Base-by-base conservation (phyloP, 164 flowering plant genomes). In the Macadamia integrifolia region DNA sequence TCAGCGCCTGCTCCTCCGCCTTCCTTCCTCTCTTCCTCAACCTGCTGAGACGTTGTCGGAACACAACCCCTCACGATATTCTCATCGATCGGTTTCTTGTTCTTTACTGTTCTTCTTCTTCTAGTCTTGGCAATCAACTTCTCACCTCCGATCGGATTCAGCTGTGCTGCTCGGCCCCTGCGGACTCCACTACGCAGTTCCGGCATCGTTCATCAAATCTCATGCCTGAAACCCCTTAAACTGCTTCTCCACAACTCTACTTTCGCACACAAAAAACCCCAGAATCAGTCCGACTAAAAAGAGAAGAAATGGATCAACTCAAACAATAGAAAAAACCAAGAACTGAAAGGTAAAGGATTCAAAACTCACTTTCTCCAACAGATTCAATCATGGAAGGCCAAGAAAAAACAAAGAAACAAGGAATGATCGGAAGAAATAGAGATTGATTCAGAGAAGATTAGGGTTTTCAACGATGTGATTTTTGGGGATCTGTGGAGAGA, bases 181-280 rank as follows among this genome's bases (percentile, higher is more conserved):
- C 85, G 85, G 71, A 72, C 76, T 67, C 78, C 82, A 73, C 84
- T 81, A 75, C 88, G 87, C 85, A 85, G 80, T 74, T 78, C 85
- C 65, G 83, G 90, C 90, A 88, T 86, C 81, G 78, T 77, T 76
- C 72, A 74, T 87, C 79, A 72, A 77, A 58, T 60, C 75, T 62
- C 80, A 70, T 77, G 10, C 55, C 68, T 60, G 31, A 57, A 29
- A 60, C 29, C 64, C 58, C 64, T 35, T 59, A 30, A 23, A 12
- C 43, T 31, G 12, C 31, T 60, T 43, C 8, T 31, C 13, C 62
- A 29, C 62, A 32, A 32, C 62, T 12, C n/a, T 31, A 1, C 1
- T 32, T 60, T 60, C 14, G 31, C 17, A 60, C 62, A 31, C 13
- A 60, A 31, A 59, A 10, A 10, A 40, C 42, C 62, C 32, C 14